Evolutionary conservation across 345 rosid species (phyloP).

Genomic region (Eutrema japonicum): DNA sequence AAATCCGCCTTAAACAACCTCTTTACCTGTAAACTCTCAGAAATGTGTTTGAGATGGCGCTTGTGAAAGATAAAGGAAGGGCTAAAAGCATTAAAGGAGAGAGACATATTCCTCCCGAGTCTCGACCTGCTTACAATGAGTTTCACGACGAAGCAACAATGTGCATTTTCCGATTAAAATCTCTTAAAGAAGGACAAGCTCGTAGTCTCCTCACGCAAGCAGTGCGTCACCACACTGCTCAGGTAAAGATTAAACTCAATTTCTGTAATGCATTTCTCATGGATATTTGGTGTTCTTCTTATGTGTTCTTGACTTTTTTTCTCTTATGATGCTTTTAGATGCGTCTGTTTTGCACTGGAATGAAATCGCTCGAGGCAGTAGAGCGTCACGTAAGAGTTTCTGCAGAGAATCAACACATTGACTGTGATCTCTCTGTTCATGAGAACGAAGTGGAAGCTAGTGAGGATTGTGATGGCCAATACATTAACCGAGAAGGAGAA

Average conservation of each 20-base stretch:
- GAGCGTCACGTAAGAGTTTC: slow-evolving; percentile 67
- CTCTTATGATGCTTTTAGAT: slow-evolving; percentile 56
- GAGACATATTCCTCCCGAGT: slow-evolving; percentile 53
- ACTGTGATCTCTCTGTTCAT: slow-evolving; percentile 71
- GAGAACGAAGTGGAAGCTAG: slow-evolving; percentile 65
- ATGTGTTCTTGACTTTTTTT: slow-evolving; percentile 1
- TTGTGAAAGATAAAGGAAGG: slow-evolving; percentile 84
- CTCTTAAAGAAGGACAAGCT: slow-evolving; percentile 90
- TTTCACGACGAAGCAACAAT: slow-evolving; percentile 83
- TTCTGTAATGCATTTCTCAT: slow-evolving; percentile 4
- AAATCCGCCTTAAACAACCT: slow-evolving; percentile 26
- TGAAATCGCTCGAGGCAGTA: slow-evolving; percentile 82
- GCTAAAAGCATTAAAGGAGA: slow-evolving; percentile 76
- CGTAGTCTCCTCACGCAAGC: slow-evolving; percentile 94
- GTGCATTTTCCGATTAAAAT: slow-evolving; percentile 85
- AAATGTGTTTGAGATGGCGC: slow-evolving; percentile 64
- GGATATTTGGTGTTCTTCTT: slow-evolving; percentile 14
- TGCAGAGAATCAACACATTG: slow-evolving; percentile 81
- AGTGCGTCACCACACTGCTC: slow-evolving; percentile 96
- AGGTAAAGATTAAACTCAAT: slow-evolving; percentile 52
- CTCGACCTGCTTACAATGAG: slow-evolving; percentile 76
- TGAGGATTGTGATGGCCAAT: slow-evolving; percentile 52
- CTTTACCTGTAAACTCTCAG: slow-evolving; percentile 52
- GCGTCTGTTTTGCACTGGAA: slow-evolving; percentile 78
- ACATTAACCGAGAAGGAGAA: slow-evolving; percentile 63